A percentile compares a stretch with the other conserved stretches of the same genome.
Evolutionary conservation across 2,329 filamentous ascomycete species (phyloP).

Genomic region (Fusarium drepaniforme): DNA sequence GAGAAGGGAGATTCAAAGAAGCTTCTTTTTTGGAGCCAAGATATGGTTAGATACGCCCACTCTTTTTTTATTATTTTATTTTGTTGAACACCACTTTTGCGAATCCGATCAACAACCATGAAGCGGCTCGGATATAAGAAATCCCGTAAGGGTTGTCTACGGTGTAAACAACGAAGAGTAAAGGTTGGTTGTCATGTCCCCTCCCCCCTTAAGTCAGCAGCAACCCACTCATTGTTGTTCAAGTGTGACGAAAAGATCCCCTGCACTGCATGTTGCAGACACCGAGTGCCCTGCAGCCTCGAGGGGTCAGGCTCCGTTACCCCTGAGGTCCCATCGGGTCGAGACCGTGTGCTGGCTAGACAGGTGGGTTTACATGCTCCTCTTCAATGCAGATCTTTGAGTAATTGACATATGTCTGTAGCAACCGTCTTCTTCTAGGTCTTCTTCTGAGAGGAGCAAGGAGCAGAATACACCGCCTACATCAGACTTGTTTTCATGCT

Average conservation of each 20-base stretch:
- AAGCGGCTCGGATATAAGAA: constrained; percentile 20
- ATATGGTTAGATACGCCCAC: background rate
- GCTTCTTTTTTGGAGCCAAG: background rate
- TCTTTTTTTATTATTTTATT: background rate
- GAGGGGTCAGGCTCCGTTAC: background rate
- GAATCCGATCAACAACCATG: background rate
- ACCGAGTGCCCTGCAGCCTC: constrained; percentile 21
- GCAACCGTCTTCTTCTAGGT: background rate
- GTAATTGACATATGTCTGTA: background rate
- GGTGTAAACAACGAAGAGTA: constrained; percentile 19
- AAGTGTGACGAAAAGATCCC: constrained; percentile 28
- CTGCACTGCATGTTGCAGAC: constrained; percentile 18
- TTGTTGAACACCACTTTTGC: no score
- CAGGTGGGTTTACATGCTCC: background rate
- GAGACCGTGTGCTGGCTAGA: background rate
- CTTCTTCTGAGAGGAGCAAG: background rate
- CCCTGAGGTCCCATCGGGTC: background rate
- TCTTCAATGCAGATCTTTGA: background rate
- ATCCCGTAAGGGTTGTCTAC: constrained; percentile 15
- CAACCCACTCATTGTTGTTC: background rate
- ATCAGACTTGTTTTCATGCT: constrained; percentile 6
- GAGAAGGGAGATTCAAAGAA: background rate
- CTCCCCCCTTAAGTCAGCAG: background rate
- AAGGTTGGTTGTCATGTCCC: constrained; percentile 2
- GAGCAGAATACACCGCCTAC: background rate